A percentile compares a stretch with the other conserved stretches of the same genome.
Evolutionary conservation across 139 green algal species (phyloP).

Genomic region (Chlamydomonas sp.): DNA sequence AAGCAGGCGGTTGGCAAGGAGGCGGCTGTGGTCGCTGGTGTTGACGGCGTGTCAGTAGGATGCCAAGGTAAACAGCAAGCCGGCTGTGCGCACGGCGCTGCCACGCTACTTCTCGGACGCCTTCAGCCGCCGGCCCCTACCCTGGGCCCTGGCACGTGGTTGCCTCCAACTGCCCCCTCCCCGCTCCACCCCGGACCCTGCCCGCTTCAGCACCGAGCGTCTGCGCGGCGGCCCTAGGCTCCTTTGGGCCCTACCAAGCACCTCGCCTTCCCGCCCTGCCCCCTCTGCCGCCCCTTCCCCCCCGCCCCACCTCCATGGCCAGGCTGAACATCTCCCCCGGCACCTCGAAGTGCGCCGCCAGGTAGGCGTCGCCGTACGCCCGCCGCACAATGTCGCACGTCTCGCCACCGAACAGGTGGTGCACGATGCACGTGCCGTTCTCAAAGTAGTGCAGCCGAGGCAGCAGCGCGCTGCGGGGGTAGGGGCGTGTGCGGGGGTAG

Average conservation of each 20-base stretch:
- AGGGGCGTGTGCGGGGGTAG: too few species aligned
- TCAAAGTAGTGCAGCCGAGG: slow-evolving; percentile 90
- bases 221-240: too few species aligned
- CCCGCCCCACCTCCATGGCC: slow-evolving; percentile 68
- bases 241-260: too few species aligned
- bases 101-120: too few species aligned
- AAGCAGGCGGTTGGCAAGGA: too few species aligned
- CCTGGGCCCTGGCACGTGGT: too few species aligned
- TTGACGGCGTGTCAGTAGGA: too few species aligned
- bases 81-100: too few species aligned
- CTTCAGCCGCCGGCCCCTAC: too few species aligned
- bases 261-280: too few species aligned
- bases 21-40: too few species aligned
- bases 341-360: slow-evolving; percentile 98
- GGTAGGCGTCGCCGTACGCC: slow-evolving; percentile 92
- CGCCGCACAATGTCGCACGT: slow-evolving; percentile 55
- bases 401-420: slow-evolving; percentile 97
- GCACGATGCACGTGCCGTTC: slow-evolving; percentile 95
- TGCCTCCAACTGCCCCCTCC: background rate
- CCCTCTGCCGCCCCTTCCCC: background rate
- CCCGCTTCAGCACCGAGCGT: background rate
- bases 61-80: too few species aligned
- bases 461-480: slow-evolving; percentile 66
- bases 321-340: slow-evolving; percentile 95
- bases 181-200: background rate